Evolutionary conservation across 2,329 filamentous ascomycete genomes (phyloP), one percentile per base, ranked within the genome.

Genomic region (Rhynchosporium graminicola): DNA sequence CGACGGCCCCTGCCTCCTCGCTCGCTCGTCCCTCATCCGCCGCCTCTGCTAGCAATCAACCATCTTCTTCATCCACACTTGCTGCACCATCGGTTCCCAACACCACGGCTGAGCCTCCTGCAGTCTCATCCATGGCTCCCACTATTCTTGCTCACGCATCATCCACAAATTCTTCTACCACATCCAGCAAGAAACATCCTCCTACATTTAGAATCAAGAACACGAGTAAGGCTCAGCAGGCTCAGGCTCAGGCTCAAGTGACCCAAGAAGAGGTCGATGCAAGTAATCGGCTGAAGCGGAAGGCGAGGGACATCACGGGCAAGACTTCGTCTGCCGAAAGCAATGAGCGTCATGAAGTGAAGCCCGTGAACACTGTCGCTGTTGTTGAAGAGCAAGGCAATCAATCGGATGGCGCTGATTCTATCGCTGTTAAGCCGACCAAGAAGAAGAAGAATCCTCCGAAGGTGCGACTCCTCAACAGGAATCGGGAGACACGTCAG

Each of bases 391-490:
- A 61, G 38, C 31, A 59, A 8, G 70, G 68, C 28, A 66, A 66
- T 26, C 63, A 63, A 50, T 70, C 66, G 13, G 71, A 72, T 58
- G 66, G 63, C 60, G 68, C 60, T 45, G 68, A 70, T 58, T 70
- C 67, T 48, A 48, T 66, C 43, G 61, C 55, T 40, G 20, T 57
- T 43, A 43, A 67, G 58, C 36, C 58, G 63, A 15, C 55, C 51
- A 61, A 61, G 26, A 62, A 60, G 38, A 57, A 45, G 20, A 60
- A 58, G 40, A 63, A 63, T 56, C 48, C 54, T 13, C 64, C 66
- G 45, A 70, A 67, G 59, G 62, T 71, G 51, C 67, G 70, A 42
- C 62, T 74, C 42, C 66, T 70, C 52, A 68, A 71, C 62, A 70
- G 47, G 45, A 61, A 64, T 29, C 63, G 56, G 58, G 65, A 64